Evolutionary conservation across 306 rosid species (phyloP).

Genomic region (Malus orientalis): DNA sequence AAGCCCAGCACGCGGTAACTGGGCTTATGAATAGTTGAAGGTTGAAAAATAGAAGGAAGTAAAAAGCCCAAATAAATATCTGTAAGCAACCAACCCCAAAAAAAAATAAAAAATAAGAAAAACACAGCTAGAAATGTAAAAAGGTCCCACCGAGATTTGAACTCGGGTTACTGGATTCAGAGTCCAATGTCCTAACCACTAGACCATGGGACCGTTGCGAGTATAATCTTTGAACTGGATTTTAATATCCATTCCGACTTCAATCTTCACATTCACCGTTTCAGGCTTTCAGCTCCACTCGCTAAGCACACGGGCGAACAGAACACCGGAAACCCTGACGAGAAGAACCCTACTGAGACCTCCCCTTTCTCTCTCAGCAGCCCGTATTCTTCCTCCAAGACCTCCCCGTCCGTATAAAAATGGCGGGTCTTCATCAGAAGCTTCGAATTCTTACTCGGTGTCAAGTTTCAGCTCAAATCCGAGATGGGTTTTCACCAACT

Average conservation of each 20-base stretch:
- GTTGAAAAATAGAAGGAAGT: too few species aligned
- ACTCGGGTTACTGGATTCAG: constrained; percentile 27
- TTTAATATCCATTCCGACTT: too few species aligned
- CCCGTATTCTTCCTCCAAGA: constrained; percentile 7
- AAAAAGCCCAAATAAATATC: too few species aligned
- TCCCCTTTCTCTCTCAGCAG: constrained; percentile 2
- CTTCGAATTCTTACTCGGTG: constrained; percentile 6
- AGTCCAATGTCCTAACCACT: constrained; percentile 45
- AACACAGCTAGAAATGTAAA: not conserved
- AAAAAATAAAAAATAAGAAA: too few species aligned
- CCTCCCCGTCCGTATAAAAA: not conserved
- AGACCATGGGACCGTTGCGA: too few species aligned
- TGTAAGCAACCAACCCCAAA: too few species aligned
- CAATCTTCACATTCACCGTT: not conserved
- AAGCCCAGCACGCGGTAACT: too few species aligned
- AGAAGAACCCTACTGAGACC: constrained; percentile 27
- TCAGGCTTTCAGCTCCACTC: not conserved
- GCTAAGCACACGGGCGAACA: not conserved
- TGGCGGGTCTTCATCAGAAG: constrained; percentile 22
- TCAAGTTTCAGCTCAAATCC: constrained; percentile 9
- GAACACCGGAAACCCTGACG: constrained; percentile 14
- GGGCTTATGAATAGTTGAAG: too few species aligned
- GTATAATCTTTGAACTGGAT: too few species aligned
- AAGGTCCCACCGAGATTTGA: constrained; percentile 40
- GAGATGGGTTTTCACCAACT: constrained; percentile 31